Evolutionary conservation across 75 land plant genomes (phyloP).

Genomic region (Larix kaempferi): DNA sequence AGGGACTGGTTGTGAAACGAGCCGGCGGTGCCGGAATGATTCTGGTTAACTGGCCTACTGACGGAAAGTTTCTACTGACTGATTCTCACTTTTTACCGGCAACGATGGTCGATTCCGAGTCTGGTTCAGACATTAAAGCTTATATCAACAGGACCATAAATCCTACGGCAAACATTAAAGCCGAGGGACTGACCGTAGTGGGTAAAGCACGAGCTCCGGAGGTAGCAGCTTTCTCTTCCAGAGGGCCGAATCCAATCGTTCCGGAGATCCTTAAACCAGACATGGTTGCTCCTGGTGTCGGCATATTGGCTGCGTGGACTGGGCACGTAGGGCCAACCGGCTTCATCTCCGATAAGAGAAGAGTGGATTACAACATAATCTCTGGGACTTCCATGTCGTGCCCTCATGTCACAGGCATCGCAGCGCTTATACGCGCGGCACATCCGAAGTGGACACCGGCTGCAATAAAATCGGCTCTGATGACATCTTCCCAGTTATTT

Average conservation of each 20-base stretch:
- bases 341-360: constrained; percentile 28
- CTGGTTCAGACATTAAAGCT: constrained; percentile 20
- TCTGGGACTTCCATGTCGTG: constrained; percentile 92
- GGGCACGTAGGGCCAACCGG: constrained; percentile 48
- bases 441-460: constrained; percentile 84
- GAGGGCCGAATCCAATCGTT: constrained; percentile 52
- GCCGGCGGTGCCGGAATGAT: too few relatives aligned
- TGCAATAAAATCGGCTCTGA: constrained; percentile 77
- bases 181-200: constrained; percentile 42
- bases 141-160: constrained; percentile 23
- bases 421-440: constrained; percentile 57
- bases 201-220: constrained; percentile 54
- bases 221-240: constrained; percentile 73
- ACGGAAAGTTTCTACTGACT: too few relatives aligned
- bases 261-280: constrained; percentile 74
- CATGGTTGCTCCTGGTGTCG: constrained; percentile 67
- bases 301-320: constrained; percentile 77
- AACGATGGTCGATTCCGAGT: constrained; percentile 31
- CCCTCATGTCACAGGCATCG: constrained; percentile 82
- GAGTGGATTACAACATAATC: constrained; percentile 57
- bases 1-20: not conserved
- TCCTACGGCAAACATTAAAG: constrained; percentile 47
- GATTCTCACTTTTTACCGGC: constrained; percentile 15
- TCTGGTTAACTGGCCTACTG: too few relatives aligned
- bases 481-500: constrained; percentile 70